Base-by-base conservation (phyloP, 2,329 filamentous ascomycete species). In the Botryotinia globosa region DNA sequence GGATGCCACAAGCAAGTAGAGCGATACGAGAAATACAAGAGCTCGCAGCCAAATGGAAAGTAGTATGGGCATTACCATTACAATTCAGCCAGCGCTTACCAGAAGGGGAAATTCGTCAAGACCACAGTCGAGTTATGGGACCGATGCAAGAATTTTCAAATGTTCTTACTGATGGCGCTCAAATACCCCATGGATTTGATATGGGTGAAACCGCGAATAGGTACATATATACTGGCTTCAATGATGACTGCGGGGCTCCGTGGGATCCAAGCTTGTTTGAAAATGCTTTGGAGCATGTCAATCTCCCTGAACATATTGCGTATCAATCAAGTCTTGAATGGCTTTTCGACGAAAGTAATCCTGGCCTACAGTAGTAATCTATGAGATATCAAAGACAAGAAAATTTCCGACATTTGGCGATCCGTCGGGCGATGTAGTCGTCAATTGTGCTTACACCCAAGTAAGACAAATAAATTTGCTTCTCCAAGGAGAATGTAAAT, bases 281-380 rank as follows among this genome's bases (percentile, higher is more conserved):
- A n/a, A 65, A 65, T n/a, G 44, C 63, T 9, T 39, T 65, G 29
- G 63, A 65, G 44, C 63, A 65, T 65, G 29, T 65, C 44, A 65
- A 48, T 48, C 63, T 48, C 5, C 44, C 63, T 14, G 42, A 48
- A 37, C 42, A 65, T 25, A 37, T n/a, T 37, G 42, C 44, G 32
- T 65, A 65, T 48, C 63, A 65, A 45, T 65, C 63, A 48, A 65
- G 63, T 65, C 63, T 65, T 10, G 42, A 65, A 22, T 65, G 63
- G 63, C 63, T 65, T 34, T 65, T 65, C 8, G 63, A 65, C 63
- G 63, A 65, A 37, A 48, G 20, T 5, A 25, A 8, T 37, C 20
- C 20, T 4, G 44, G 63, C 37, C 32, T 48, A 4, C 56, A 64
- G 3, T 44, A 34, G 39, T 32, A 34, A 20, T 39, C 32, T 39